Conservation (phyloP, 805 yeast genomes). For the Sugiyamaella qingdaonensis region DNA sequence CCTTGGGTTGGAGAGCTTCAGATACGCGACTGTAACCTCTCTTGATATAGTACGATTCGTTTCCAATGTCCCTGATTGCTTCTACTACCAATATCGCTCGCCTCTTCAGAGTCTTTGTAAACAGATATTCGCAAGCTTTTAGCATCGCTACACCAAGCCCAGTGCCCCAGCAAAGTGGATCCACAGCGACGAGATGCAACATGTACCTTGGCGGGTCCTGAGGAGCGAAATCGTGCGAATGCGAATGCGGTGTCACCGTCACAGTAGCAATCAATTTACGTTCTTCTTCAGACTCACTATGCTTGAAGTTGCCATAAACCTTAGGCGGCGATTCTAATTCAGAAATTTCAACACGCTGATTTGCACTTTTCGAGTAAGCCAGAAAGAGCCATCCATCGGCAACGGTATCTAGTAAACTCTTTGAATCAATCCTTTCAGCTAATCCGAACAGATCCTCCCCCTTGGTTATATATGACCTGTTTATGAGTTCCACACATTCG, state of each 20-base stretch:
- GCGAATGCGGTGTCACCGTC: not conserved
- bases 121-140: conserved; percentile 1
- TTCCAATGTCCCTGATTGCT: conserved; percentile 7
- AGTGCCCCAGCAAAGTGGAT: conserved; percentile 1
- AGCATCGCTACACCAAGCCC: conserved; percentile 6
- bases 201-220: not conserved
- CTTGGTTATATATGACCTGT: not conserved
- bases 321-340: not conserved
- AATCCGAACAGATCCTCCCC: not conserved
- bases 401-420: not conserved
- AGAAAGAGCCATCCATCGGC: not conserved
- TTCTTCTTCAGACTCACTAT: not conserved
- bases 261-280: not conserved
- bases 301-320: not conserved
- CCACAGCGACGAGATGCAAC: conserved; percentile 6
- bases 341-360: not conserved
- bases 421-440: not conserved
- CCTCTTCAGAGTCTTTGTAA: not conserved
- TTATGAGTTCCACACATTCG: not conserved
- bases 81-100: conserved; percentile 4
- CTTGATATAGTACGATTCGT: conserved; percentile 2
- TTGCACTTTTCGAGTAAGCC: not conserved
- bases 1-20: not conserved
- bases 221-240: not conserved
- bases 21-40: not conserved